Conservation (phyloP, 306 rosid species). For the Trifolium subterraneum region DNA sequence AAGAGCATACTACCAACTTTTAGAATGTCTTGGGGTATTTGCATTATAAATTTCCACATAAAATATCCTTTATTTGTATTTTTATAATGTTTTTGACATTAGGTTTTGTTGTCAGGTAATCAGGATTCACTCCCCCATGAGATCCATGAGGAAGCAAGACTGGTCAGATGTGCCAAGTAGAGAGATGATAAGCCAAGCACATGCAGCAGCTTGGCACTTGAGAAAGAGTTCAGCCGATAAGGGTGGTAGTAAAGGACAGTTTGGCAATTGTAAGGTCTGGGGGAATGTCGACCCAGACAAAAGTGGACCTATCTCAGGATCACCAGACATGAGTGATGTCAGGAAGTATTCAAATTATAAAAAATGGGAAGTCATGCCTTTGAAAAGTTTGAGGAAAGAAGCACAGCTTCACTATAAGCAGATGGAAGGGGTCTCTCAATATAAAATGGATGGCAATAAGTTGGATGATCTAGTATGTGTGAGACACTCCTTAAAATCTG, state of each 20-base stretch:
- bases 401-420: constrained; percentile 71
- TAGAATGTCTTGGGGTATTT: constrained; percentile 98
- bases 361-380: constrained; percentile 92
- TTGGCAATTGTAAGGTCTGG: constrained; percentile 91
- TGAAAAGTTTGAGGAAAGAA: constrained; percentile 77
- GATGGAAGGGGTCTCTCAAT: constrained; percentile 85
- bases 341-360: constrained; percentile 75
- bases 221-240: constrained; percentile 58
- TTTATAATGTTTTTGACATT: constrained; percentile 28
- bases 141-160: constrained; percentile 81
- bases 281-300: constrained; percentile 73
- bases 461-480: constrained; percentile 97
- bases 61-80: not conserved
- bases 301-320: constrained; percentile 80
- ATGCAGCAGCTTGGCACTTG: constrained; percentile 73
- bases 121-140: constrained; percentile 96
- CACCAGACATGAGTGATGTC: constrained; percentile 83
- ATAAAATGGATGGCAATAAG: constrained; percentile 97
- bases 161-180: constrained; percentile 90
- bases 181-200: constrained; percentile 74
- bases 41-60: constrained; percentile 28
- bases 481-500: constrained; percentile 68
- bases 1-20: constrained; percentile 95
- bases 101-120: constrained; percentile 68
- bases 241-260: constrained; percentile 71